Evolutionary conservation across 495 filamentous ascomycete species (phyloP).

Genomic region (Talaromyces proteolyticus): DNA sequence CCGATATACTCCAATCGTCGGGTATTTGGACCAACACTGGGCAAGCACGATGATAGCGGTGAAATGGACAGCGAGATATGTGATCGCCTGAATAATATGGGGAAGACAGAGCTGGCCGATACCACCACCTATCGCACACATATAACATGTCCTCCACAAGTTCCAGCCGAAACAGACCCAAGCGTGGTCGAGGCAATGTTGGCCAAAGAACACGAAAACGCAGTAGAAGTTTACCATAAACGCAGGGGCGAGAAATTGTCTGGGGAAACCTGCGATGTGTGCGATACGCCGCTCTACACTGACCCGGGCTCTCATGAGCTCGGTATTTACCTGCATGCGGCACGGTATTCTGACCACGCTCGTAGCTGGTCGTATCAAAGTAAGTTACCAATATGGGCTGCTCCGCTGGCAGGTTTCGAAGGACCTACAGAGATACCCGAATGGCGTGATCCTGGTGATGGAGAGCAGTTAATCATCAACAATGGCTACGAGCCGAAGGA

Average conservation of each 20-base stretch:
- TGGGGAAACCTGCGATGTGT: constrained; percentile 71
- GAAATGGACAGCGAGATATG: constrained; percentile 87
- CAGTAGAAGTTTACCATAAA: constrained; percentile 80
- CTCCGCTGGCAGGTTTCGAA: constrained; percentile 60
- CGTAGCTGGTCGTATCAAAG: constrained; percentile 86
- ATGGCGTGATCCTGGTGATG: constrained; percentile 28
- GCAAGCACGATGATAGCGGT: constrained; percentile 56
- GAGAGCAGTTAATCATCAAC: constrained; percentile 30
- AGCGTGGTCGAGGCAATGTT: constrained; percentile 35
- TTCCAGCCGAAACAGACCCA: constrained; percentile 33
- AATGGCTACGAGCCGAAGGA: constrained; percentile 18
- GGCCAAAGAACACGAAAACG: constrained; percentile 65
- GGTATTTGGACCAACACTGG: constrained; percentile 81
- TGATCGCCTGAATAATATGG: constrained; percentile 78
- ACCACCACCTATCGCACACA: constrained; percentile 71
- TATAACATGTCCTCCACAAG: constrained; percentile 33
- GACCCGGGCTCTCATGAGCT: constrained; percentile 88
- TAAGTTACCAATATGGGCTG: constrained; percentile 76
- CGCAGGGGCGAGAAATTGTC: constrained; percentile 88
- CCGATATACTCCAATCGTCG: constrained; percentile 93
- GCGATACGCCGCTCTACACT: constrained; percentile 82
- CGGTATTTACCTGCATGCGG: constrained; percentile 88
- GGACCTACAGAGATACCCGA: constrained; percentile 50
- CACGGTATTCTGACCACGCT: constrained; percentile 73
- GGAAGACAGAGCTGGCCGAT: constrained; percentile 84